These are phyloP conservation scores for Diplodia intermedia DNA, from an alignment of 2,329 filamentous ascomycete genomes.

Conservation along the genomic window DNA sequence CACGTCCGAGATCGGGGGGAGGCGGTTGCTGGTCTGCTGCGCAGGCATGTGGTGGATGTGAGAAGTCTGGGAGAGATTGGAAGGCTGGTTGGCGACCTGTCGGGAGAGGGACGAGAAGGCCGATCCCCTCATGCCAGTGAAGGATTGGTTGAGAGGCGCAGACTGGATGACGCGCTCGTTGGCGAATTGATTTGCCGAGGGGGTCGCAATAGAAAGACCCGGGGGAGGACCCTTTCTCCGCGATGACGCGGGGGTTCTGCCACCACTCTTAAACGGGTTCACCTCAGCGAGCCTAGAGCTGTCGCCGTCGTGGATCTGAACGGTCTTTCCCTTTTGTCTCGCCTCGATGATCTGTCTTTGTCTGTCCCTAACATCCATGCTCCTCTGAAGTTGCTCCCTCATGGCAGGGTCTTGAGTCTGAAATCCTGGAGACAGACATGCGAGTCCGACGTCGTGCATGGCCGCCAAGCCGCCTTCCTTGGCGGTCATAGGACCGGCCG, in stretches of 20 bases:
- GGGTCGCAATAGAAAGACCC: slow-evolving; percentile 92
- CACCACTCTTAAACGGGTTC: slow-evolving; percentile 51
- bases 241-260: slow-evolving; percentile 75
- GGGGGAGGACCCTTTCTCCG: slow-evolving; percentile 81
- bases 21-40: slow-evolving; percentile 85
- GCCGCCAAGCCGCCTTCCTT: slow-evolving; percentile 74
- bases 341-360: slow-evolving; percentile 95
- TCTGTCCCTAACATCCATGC: slow-evolving; percentile 90
- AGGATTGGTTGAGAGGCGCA: slow-evolving; percentile 91
- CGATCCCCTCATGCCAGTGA: slow-evolving; percentile 82
- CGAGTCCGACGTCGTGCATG: slow-evolving; percentile 91
- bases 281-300: slow-evolving; percentile 44
- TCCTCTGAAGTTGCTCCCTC: slow-evolving; percentile 93
- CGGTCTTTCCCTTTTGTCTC: slow-evolving; percentile 68
- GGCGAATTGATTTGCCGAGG: slow-evolving; percentile 89
- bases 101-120: slow-evolving; percentile 71
- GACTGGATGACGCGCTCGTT: slow-evolving; percentile 96
- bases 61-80: slow-evolving; percentile 80
- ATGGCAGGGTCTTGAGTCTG: slow-evolving; percentile 95
- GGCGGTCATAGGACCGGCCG: slow-evolving; percentile 74
- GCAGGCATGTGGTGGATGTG: slow-evolving; percentile 92
- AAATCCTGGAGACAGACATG: slow-evolving; percentile 94
- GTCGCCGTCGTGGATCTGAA: slow-evolving; percentile 43
- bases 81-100: slow-evolving; percentile 80
- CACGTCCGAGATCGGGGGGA: slow-evolving; percentile 93